Base-by-base conservation (phyloP, 805 yeast species). In the Wickerhamomyces chambardii region DNA sequence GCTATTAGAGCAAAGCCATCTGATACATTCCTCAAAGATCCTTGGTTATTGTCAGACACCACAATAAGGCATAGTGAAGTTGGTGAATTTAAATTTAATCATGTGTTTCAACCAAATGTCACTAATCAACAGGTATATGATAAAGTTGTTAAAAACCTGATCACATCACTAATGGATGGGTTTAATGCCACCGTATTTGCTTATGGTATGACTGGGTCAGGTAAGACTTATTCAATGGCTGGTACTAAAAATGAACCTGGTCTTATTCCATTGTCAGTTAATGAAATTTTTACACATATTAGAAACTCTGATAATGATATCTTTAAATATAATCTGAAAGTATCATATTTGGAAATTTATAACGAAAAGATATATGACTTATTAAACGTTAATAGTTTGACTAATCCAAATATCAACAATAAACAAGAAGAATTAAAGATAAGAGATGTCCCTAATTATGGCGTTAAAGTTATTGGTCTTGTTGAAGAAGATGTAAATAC, bases 111-210 rank as follows among this genome's bases (percentile, higher is more conserved):
- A 10, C 75, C 82, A 0, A 47, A 59, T 3, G 51, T 62, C 7
- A 51, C 70, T 21, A 87, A 85, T 53, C 42, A 50, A 4, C 69
- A 71, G 16, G 84, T 90, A 2, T 90, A 84, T 53, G 59, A 60
- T 15, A 54, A 56, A 12, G 63, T 66, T 33, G 94, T 75, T 32
- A 66, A 50, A 45, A 74, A 64, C 26, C 68, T 70, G 55, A 77
- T 68, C 28, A 61, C 51, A 42, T 73, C 68, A 53, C 75, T 73
- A 41, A 67, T 68, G 46, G 78, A 77, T 14, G 96, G 95, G 0
- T 89, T 61, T 55, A 86, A 86, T 50, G 89, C 89, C 14, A 87
- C 96, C 0, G 75, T 89, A 1, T 86, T 90, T 55, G 97, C 97
- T 0, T 74, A 24, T 24, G 27, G 27, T 24, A 24, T 24, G 27